These are phyloP conservation scores for Proliferodiscus dingleyae DNA, from an alignment of 2,329 filamentous ascomycete genomes.

Conservation along the genomic window DNA sequence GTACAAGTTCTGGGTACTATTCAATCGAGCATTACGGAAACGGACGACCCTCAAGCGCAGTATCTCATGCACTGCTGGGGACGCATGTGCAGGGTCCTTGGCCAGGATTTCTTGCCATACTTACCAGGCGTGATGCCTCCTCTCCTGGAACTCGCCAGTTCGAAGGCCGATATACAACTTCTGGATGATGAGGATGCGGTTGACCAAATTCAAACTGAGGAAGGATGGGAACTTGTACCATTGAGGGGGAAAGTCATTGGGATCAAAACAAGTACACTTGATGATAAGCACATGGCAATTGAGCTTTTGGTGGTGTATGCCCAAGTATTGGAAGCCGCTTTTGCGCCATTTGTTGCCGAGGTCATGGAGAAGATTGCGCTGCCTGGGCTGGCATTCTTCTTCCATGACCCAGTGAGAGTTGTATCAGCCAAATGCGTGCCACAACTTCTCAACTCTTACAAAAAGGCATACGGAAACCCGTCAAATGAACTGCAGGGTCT, in stretches of 20 bases:
- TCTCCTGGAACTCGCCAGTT: slow-evolving; percentile 81
- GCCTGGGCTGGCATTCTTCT: slow-evolving; percentile 94
- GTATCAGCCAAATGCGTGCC: slow-evolving; percentile 94
- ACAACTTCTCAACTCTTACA: slow-evolving; percentile 87
- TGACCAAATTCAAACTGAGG: slow-evolving; percentile 86
- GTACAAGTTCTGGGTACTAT: slow-evolving; percentile 85
- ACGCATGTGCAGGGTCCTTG: slow-evolving; percentile 93
- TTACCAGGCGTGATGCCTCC: slow-evolving; percentile 91
- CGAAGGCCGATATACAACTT: slow-evolving; percentile 95
- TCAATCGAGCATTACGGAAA: slow-evolving; percentile 78
- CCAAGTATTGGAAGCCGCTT: slow-evolving; percentile 86
- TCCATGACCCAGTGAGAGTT: slow-evolving; percentile 94
- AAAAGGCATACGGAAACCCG: slow-evolving; percentile 78
- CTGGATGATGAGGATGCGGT: slow-evolving; percentile 93
- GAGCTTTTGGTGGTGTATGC: slow-evolving; percentile 97
- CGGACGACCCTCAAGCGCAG: slow-evolving; percentile 92
- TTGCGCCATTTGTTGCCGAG: slow-evolving; percentile 84
- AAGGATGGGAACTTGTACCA: slow-evolving; percentile 95
- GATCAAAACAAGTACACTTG: slow-evolving; percentile 92
- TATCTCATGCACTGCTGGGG: slow-evolving; percentile 99
- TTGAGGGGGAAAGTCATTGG: slow-evolving; percentile 97
- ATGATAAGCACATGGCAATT: slow-evolving; percentile 99
- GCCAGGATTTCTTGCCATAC: slow-evolving; percentile 86
- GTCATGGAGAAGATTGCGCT: slow-evolving; percentile 97
- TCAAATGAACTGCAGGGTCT: slow-evolving; percentile 76